phyloP scores from a whole-genome alignment of 148 eudicot genomes.

The Polygonum aviculare region DNA sequence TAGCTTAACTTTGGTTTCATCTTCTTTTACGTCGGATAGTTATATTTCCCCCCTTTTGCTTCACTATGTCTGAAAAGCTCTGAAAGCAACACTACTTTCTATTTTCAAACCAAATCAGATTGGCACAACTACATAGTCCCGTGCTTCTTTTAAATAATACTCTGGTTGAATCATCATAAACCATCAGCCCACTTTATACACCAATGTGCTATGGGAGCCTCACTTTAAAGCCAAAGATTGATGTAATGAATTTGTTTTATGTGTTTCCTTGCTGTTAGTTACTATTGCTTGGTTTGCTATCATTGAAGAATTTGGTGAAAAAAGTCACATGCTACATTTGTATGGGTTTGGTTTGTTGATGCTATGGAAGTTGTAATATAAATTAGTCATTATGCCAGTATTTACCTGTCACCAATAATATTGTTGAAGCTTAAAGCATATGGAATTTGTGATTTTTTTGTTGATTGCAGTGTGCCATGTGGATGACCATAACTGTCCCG shows the following conservation, averaged over 20 bases:
- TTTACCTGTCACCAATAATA: not conserved
- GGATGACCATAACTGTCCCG: conserved; percentile 98
- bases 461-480: conserved; percentile 81
- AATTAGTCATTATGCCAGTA: not conserved
- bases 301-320: not conserved
- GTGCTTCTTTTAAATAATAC: not conserved
- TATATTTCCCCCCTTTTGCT: not conserved
- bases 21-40: not conserved
- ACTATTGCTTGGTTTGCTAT: not conserved
- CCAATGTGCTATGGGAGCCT: not conserved
- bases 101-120: not conserved
- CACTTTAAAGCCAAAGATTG: not conserved
- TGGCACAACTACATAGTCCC: not conserved
- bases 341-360: not conserved
- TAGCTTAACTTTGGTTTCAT: not conserved
- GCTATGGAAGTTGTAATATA: not conserved
- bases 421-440: not conserved
- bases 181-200: not conserved
- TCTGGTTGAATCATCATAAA: not conserved
- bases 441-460: not conserved
- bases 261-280: not conserved
- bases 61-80: not conserved
- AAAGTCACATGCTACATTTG: not conserved
- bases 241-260: not conserved
- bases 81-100: not conserved